Conservation (phyloP, 2,329 filamentous ascomycete species). For the Ceratocystis ficicola region DNA sequence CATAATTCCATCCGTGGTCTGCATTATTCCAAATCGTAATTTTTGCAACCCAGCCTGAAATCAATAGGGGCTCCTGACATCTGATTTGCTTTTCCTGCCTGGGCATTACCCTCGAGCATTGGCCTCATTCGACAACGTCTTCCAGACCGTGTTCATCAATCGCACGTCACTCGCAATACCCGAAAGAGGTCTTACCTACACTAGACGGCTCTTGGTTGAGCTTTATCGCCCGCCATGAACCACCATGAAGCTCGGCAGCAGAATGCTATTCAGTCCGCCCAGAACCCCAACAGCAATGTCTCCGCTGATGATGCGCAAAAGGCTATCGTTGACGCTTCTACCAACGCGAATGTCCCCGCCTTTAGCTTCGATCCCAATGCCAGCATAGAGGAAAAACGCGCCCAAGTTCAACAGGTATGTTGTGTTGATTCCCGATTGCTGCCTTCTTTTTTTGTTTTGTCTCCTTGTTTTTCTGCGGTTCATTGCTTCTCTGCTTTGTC, state of each 20-base stretch:
- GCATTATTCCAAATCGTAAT: not conserved
- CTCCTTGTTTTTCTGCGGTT: conserved; percentile 18
- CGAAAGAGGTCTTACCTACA: conserved; percentile 9
- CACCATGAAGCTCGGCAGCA: conserved; percentile 63
- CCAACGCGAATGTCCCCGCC: conserved; percentile 64
- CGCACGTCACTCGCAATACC: not conserved
- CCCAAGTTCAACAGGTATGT: conserved; percentile 64
- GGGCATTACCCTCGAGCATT: not conserved
- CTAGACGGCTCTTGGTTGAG: conserved; percentile 20
- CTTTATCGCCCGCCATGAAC: conserved; percentile 26
- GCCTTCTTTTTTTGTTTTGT: not conserved
- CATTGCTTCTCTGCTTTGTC: conserved; percentile 9
- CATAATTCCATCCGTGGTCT: not conserved
- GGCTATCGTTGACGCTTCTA: conserved; percentile 63
- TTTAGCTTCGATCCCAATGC: conserved; percentile 83
- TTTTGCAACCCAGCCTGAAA: not conserved
- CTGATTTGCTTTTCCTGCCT: not conserved
- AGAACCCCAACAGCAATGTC: conserved; percentile 55
- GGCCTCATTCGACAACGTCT: not conserved
- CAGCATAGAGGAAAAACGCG: conserved; percentile 68
- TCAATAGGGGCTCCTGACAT: not conserved
- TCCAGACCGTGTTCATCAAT: not conserved
- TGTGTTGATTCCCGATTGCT: not conserved
- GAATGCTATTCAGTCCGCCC: conserved; percentile 64
- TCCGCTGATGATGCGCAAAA: conserved; percentile 60